Conservation (phyloP, 2,329 filamentous ascomycete species). For the Diaporthe amygdali region DNA sequence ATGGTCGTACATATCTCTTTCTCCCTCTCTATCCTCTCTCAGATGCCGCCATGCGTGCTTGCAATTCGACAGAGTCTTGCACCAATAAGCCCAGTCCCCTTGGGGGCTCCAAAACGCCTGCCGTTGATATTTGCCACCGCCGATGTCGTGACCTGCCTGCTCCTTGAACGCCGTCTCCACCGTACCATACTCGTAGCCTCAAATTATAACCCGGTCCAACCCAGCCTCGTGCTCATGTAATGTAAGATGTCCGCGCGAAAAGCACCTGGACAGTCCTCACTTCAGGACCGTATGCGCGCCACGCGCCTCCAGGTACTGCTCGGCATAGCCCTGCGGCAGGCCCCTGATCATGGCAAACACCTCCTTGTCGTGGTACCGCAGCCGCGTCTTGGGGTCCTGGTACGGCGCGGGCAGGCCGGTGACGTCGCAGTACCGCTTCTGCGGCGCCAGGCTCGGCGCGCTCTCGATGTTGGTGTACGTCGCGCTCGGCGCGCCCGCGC, state of each 20-base stretch:
- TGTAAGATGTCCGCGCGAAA: not conserved
- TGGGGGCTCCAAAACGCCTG: not conserved
- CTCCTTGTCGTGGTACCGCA: conserved; percentile 93
- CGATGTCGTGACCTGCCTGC: not conserved
- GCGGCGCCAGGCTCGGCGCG: conserved; percentile 83
- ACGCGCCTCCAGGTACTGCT: conserved; percentile 87
- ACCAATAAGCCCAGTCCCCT: not conserved
- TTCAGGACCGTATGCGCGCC: conserved; percentile 94
- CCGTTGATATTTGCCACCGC: not conserved
- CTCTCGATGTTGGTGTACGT: conserved; percentile 96
- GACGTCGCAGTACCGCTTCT: conserved; percentile 93
- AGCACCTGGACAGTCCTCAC: conserved; percentile 52
- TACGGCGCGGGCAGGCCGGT: conserved; percentile 93
- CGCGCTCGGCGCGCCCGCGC: conserved; percentile 67
- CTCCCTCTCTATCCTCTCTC: conserved; percentile 7
- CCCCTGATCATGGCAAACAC: conserved; percentile 84
- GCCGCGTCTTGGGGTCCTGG: conserved; percentile 89
- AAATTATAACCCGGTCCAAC: not conserved
- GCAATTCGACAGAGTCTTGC: not conserved
- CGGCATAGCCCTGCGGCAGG: conserved; percentile 80
- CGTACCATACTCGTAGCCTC: not conserved
- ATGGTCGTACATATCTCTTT: conserved; percentile 73
- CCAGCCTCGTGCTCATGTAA: not conserved
- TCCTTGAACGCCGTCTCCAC: conserved; percentile 19
- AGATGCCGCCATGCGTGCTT: not conserved